phyloP scores from a whole-genome alignment of 2,329 filamentous ascomycete species.

The Fusarium vanettenii region DNA sequence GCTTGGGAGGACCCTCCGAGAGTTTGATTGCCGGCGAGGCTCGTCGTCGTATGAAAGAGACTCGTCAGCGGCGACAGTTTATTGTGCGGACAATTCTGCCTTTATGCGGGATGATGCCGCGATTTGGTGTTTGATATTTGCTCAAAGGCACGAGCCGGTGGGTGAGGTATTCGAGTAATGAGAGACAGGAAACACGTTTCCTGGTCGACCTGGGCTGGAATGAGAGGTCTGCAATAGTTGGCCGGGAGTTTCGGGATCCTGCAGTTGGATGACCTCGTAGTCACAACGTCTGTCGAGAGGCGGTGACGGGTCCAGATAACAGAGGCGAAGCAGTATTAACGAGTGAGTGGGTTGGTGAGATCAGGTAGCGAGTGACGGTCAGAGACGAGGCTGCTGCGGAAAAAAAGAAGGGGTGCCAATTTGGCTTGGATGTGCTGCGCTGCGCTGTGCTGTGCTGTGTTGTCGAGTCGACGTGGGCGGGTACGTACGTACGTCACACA shows the following conservation, averaged over 20 bases:
- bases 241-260: slow-evolving; percentile 19
- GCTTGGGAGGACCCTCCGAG: slow-evolving; percentile 18
- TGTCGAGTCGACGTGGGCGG: slow-evolving; percentile 31
- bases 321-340: slow-evolving; percentile 31
- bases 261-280: slow-evolving; percentile 7
- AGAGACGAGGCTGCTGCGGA: slow-evolving; percentile 11
- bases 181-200: slow-evolving; percentile 32
- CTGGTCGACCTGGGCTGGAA: slow-evolving; percentile 39
- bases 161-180: slow-evolving; percentile 16
- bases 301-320: slow-evolving; percentile 15
- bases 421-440: slow-evolving; percentile 12
- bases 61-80: slow-evolving; percentile 22
- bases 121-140: slow-evolving; percentile 17
- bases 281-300: slow-evolving; percentile 19
- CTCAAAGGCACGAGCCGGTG: slow-evolving; percentile 6
- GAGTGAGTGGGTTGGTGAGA: slow-evolving; percentile 21
- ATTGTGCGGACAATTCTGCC: slow-evolving; percentile 3
- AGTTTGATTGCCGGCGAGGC: slow-evolving; percentile 37
- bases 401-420: slow-evolving; percentile 27
- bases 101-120: slow-evolving; percentile 23
- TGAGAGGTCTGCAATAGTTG: slow-evolving; percentile 29
- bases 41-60: slow-evolving; percentile 31
- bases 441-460: slow-evolving; percentile 17
- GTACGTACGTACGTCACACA: slow-evolving; percentile 33
- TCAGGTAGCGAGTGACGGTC: slow-evolving; percentile 30